phyloP scores from a whole-genome alignment of 768 basidiomycete genomes.

The Psilocybe subaeruginosa region DNA sequence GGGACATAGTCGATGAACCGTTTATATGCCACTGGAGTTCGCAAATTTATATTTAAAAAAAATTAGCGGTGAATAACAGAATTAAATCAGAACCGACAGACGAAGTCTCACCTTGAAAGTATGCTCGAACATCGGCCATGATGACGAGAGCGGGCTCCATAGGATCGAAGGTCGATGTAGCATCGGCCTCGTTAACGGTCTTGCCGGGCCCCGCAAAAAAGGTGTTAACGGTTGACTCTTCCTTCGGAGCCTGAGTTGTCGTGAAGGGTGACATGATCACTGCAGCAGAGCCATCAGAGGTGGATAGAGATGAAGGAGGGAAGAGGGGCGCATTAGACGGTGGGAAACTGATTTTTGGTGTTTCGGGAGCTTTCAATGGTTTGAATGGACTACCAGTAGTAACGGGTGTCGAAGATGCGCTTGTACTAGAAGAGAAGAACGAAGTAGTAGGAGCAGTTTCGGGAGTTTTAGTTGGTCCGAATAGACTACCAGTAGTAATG shows the following conservation, averaged over 20 bases:
- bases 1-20: constrained; percentile 61
- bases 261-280: no score
- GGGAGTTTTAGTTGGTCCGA: no score
- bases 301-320: no score
- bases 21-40: constrained; percentile 39
- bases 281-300: no score
- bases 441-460: constrained; percentile 34
- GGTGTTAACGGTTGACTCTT: no score
- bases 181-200: no score
- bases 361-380: constrained; percentile 26
- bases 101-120: constrained; percentile 65
- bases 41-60: neutral
- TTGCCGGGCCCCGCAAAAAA: no score
- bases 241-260: no score
- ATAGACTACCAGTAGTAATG: no score
- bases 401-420: constrained; percentile 27
- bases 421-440: constrained; percentile 40
- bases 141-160: constrained; percentile 56
- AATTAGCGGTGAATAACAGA: neutral
- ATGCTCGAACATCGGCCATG: constrained; percentile 74
- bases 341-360: constrained; percentile 34
- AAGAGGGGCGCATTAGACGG: constrained; percentile 31
- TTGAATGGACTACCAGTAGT: no score
- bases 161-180: no score
- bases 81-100: neutral